phyloP scores from a whole-genome alignment of 768 basidiomycete species.

The Boletus tomentosulus region DNA sequence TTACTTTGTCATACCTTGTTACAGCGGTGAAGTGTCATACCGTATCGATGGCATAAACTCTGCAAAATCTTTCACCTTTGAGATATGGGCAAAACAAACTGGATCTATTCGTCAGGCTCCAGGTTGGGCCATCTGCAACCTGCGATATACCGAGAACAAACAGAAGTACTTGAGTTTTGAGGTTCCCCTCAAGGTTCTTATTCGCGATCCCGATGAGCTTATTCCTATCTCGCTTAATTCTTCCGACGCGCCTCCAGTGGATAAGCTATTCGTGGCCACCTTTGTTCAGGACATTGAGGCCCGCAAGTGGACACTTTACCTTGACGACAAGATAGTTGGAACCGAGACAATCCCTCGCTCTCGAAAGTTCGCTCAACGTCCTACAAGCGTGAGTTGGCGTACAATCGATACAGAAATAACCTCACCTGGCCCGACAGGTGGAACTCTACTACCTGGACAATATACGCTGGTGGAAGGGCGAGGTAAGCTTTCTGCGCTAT shows the following conservation, averaged over 20 bases:
- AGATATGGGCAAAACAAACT: not conserved
- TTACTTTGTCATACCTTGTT: not conserved
- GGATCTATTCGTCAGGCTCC: not conserved
- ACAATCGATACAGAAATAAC: not conserved
- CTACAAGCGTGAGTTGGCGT: not conserved
- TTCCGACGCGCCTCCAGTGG: not conserved
- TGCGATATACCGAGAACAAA: not conserved
- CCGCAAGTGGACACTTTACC: not conserved
- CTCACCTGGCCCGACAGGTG: not conserved
- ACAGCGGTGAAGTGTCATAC: not conserved
- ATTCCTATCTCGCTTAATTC: not conserved
- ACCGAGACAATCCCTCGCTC: not conserved
- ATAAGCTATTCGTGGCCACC: not conserved
- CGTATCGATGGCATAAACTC: not conserved
- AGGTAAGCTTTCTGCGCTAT: not conserved
- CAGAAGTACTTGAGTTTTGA: not conserved
- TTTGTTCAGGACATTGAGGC: not conserved
- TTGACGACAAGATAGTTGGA: not conserved
- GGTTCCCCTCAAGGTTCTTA: not conserved
- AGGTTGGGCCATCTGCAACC: not conserved
- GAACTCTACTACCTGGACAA: not conserved
- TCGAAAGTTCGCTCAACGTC: not conserved
- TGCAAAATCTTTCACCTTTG: not conserved
- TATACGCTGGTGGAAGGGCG: not conserved
- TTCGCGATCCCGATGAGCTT: not conserved